phyloP scores from a whole-genome alignment of 2,329 filamentous ascomycete species.

The Cercospora zeina region DNA sequence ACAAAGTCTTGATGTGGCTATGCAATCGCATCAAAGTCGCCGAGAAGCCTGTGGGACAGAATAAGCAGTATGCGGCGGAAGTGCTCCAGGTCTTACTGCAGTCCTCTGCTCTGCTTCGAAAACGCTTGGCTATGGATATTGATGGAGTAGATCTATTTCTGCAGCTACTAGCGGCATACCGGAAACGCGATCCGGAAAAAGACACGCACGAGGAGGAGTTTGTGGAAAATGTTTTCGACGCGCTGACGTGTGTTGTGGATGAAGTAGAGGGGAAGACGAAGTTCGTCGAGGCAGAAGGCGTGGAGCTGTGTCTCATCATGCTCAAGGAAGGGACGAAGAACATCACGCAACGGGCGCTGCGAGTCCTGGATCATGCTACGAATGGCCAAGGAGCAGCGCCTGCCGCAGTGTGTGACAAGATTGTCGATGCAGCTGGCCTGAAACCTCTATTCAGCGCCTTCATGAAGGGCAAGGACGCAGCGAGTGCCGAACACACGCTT shows the following conservation, averaged over 20 bases:
- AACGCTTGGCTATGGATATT: conserved; percentile 54
- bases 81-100: conserved; percentile 87
- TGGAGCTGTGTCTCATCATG: conserved; percentile 91
- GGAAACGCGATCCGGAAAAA: conserved; percentile 80
- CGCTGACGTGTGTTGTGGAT: conserved; percentile 76
- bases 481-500: conserved; percentile 74
- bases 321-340: conserved; percentile 83
- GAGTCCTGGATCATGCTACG: conserved; percentile 80
- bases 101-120: conserved; percentile 65
- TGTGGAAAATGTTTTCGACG: conserved; percentile 90
- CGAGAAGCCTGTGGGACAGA: conserved; percentile 73
- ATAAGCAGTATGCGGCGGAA: conserved; percentile 93
- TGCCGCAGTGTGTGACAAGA: conserved; percentile 65
- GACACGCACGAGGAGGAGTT: conserved; percentile 91
- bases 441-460: conserved; percentile 85
- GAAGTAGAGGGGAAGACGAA: conserved; percentile 72
- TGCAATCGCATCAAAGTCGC: conserved; percentile 68
- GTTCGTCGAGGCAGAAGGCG: conserved; percentile 85
- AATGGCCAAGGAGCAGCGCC: conserved; percentile 53
- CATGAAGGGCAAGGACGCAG: conserved; percentile 73
- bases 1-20: conserved; percentile 76
- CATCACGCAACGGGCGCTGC: conserved; percentile 71
- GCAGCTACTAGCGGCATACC: conserved; percentile 79
- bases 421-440: conserved; percentile 81
- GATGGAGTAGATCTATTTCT: conserved; percentile 79